Evolutionary conservation across 805 yeast genomes (phyloP).

Genomic region (Kregervanrija pseudodelftensis): DNA sequence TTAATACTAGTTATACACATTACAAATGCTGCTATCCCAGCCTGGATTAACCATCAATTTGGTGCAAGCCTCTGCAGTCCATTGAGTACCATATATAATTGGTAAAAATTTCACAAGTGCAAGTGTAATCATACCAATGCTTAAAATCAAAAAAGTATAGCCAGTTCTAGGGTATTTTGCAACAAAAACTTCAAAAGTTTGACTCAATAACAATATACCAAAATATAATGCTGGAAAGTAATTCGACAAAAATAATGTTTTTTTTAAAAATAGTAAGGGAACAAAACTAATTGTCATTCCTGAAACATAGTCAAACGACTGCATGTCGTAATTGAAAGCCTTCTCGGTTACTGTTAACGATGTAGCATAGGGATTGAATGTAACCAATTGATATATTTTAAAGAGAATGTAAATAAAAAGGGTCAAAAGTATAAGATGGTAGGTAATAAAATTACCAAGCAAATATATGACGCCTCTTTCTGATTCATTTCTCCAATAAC

Average conservation of each 20-base stretch:
- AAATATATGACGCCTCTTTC: constrained; percentile 38
- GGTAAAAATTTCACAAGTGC: constrained; percentile 32
- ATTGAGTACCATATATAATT: constrained; percentile 37
- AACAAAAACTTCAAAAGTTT: constrained; percentile 35
- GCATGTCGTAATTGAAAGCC: constrained; percentile 17
- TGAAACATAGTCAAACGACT: constrained; percentile 31
- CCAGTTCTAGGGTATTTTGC: constrained; percentile 26
- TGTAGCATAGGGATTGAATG: constrained; percentile 16
- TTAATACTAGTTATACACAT: constrained; percentile 1
- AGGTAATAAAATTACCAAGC: constrained; percentile 57
- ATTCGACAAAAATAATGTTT: constrained; percentile 37
- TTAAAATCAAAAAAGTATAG: constrained; percentile 14
- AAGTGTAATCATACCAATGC: constrained; percentile 16
- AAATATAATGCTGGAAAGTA: constrained; percentile 47
- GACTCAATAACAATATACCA: constrained; percentile 37
- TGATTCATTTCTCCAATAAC: constrained; percentile 41
- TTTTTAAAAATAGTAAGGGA: constrained; percentile 42
- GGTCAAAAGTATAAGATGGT: constrained; percentile 37
- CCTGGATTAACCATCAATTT: constrained; percentile 8
- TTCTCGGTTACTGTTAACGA: constrained; percentile 3
- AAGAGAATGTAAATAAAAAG: constrained; percentile 20
- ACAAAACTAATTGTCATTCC: constrained; percentile 55
- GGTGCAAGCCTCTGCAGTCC: constrained; percentile 38
- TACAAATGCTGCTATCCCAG: constrained; percentile 12
- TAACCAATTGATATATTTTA: constrained; percentile 9